Evolutionary conservation across 352 stramenopile species (phyloP), one percentile per base, ranked within the genome.

Genomic region (Phytophthora sp.): DNA sequence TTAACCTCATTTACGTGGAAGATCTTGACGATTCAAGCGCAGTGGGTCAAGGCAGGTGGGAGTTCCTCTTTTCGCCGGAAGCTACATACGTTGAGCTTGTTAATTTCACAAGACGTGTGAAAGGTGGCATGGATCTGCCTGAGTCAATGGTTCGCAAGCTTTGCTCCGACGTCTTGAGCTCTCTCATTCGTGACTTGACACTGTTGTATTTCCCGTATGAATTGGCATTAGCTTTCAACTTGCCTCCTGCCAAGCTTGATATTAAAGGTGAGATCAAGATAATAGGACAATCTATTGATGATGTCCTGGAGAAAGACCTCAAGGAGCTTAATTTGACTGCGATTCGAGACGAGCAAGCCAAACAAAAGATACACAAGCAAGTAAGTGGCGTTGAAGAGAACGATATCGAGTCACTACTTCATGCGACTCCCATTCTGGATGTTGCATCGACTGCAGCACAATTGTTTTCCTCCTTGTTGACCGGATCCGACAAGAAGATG

Each of bases 131-230:
- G 30, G 84, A 92, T 58, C 41, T 94, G 3, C 86, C 86, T 0
- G 86, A 92, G 55, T 61, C 76, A 1, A 79, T 92, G 16, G 80
- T 91, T 3, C 84, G 84, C 26, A 91, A 91, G 55, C 71, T 94
- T 24, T 86, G 83, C 62, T 80, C 73, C 0, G 73, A 94, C 18
- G 80, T 92, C 7, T 52, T 90, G 24, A 91, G 62, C 18, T 83
- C 79, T 30, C 71, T 92, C 2, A 61, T 92, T 57, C 77, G 80
- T 2, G 80, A 92, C 35, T 54, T 91, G 8, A 73, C 76, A 5
- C 57, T 91, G 7, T 51, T 82, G 6, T 92, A 92, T 50, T 88
- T 94, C 24, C 86, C 86, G 0, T 75, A 69, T 16, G 86, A 94
- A 38, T 46, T 94, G 20, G 82, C 81, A 7, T 33, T 82, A 9